Conservation (phyloP, 306 rosid species). For the Astragalus membranaceus region DNA sequence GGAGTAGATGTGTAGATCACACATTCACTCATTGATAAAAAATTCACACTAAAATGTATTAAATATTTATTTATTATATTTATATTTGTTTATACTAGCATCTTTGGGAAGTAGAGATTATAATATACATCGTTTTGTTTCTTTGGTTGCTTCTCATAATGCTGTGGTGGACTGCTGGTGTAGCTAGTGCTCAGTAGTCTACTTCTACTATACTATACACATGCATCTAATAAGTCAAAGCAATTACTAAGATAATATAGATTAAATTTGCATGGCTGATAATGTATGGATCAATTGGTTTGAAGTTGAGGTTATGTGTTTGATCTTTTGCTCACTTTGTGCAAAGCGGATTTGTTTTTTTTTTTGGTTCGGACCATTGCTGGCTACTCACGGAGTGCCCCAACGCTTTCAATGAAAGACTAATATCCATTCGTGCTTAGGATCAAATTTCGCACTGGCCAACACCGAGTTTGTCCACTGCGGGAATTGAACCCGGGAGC, state of each 20-base stretch:
- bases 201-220: not conserved
- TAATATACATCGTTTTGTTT: not conserved
- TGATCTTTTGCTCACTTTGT: conserved; percentile 1
- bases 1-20: too few species aligned
- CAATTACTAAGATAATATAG: not conserved
- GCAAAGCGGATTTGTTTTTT: not conserved
- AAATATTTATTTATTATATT: not conserved
- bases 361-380: too few species aligned
- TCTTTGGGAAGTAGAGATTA: not conserved
- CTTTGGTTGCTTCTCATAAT: not conserved
- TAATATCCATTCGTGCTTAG: too few species aligned
- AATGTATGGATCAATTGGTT: not conserved
- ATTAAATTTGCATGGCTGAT: not conserved
- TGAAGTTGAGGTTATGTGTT: not conserved
- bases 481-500: too few species aligned
- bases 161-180: not conserved
- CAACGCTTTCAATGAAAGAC: too few species aligned
- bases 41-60: not conserved
- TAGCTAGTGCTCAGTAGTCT: not conserved
- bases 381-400: too few species aligned
- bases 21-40: too few species aligned
- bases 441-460: too few species aligned
- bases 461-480: too few species aligned
- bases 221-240: not conserved
- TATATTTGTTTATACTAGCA: not conserved